Evolutionary conservation across 2,329 filamentous ascomycete genomes (phyloP), one percentile per base, ranked within the genome.

Genomic region (Colletotrichum coccodes): DNA sequence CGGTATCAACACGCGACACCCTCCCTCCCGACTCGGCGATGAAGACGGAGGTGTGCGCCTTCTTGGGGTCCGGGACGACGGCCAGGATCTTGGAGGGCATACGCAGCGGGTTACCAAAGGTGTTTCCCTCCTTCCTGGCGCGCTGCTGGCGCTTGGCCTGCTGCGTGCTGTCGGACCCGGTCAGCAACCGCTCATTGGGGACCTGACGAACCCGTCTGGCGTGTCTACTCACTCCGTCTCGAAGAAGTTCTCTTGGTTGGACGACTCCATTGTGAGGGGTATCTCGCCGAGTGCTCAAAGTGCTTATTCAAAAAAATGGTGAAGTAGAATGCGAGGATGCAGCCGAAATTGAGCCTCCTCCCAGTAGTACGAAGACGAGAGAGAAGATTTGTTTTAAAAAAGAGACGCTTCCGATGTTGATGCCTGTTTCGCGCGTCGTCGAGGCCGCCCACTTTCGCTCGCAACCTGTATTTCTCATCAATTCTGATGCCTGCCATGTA

Each of bases 41-140:
- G 78, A 94, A 94, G 44, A 98, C 83, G 7, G 86, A 84, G 21
- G 84, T 84, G 14, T 80, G 76, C 3, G 86, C 79, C 60, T 89
- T 87, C 57, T 85, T 82, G 8, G 93, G 92, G 76, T 97, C 93
- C 12, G 86, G 77, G 26, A 89, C 82, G 34, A 93, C 88, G 32
- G 92, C 94, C 60, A 98, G 86, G 66, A 98, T 89, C 82, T 99
- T 99, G 72, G 94, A 95, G 72, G 92, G 90, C 65, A 98, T 86
- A 64, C 85, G 85, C 73, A 98, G 89, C 4, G 95, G 96, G 70
- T 90, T 87, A 76, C 96, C 96, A 85, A 93, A 87, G 71, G 91
- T 92, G 82, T 98, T 99, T 70, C 80, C 81, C 8, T 89, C 83
- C 78, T 93, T 94, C 73, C 89, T 88, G 26, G 90, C 89, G 73